Percentiles rank a stretch among this genome's conserved stretches.
Conservation (phyloP, 441 rosid genomes). For the Gossypium armourianum region DNA sequence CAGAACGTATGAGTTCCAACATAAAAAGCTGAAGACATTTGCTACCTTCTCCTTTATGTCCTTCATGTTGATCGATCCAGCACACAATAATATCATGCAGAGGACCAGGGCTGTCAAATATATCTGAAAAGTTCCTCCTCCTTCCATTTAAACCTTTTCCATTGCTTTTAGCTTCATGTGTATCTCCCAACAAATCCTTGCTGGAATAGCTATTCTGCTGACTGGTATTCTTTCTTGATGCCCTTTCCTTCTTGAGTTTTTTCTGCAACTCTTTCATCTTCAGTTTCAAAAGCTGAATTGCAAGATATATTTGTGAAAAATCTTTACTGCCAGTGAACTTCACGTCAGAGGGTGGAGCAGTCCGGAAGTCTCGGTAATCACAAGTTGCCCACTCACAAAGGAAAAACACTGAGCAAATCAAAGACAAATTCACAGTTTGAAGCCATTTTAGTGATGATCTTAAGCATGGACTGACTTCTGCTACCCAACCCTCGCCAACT, state of each 20-base stretch:
- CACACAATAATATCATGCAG: slow-evolving; percentile 87
- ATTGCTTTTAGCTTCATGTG: slow-evolving; percentile 23
- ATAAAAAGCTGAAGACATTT: slow-evolving; percentile 67
- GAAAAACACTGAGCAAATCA: slow-evolving; percentile 67
- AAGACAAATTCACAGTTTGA: slow-evolving; percentile 52
- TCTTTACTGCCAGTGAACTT: slow-evolving; percentile 80
- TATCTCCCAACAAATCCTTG: slow-evolving; percentile 28
- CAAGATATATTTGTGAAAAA: slow-evolving; percentile 69
- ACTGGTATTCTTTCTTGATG: slow-evolving; percentile 26
- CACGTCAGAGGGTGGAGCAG: slow-evolving; percentile 43
- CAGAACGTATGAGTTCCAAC: slow-evolving; percentile 68
- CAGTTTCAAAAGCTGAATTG: slow-evolving; percentile 63
- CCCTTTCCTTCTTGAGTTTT: slow-evolving; percentile 31
- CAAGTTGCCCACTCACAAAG: slow-evolving; percentile 99
- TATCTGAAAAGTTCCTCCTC: slow-evolving; percentile 27
- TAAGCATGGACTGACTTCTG: slow-evolving; percentile 73
- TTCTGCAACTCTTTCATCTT: slow-evolving; percentile 51
- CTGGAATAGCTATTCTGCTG: slow-evolving; percentile 26
- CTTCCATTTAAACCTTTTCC: slow-evolving; percentile 19
- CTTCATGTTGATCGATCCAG: slow-evolving; percentile 98
- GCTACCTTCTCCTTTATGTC: slow-evolving; percentile 58
- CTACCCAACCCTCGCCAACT: slow-evolving; percentile 71
- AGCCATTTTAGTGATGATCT: slow-evolving; percentile 80
- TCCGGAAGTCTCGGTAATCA: slow-evolving; percentile 77
- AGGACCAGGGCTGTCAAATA: slow-evolving; percentile 84